phyloP scores from a whole-genome alignment of 2,329 filamentous ascomycete species.

The Apiospora malaysiana region DNA sequence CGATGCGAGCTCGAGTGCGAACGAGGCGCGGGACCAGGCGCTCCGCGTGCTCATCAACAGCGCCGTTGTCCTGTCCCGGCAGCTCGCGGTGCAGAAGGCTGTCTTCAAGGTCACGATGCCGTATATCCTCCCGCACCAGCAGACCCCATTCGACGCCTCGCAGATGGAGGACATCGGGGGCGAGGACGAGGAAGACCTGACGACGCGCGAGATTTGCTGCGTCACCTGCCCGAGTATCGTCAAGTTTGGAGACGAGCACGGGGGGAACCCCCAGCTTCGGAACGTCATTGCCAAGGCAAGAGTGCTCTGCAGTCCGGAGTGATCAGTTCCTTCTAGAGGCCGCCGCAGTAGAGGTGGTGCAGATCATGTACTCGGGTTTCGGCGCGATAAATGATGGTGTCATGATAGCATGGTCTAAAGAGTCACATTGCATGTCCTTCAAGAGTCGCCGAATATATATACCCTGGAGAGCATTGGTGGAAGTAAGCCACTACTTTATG shows the following conservation, averaged over 20 bases:
- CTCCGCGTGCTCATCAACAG: slow-evolving; percentile 58
- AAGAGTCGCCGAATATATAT: neutral
- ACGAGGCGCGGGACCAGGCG: slow-evolving; percentile 55
- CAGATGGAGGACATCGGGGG: slow-evolving; percentile 72
- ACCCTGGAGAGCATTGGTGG: neutral
- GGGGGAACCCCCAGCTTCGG: slow-evolving; percentile 62
- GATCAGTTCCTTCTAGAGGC: slow-evolving; percentile 29
- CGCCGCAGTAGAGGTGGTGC: neutral
- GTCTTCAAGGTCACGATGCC: slow-evolving; percentile 63
- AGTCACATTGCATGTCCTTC: neutral
- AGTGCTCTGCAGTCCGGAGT: slow-evolving; percentile 63
- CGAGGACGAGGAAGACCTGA: slow-evolving; percentile 62
- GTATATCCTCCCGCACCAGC: slow-evolving; percentile 56
- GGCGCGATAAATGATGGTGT: neutral
- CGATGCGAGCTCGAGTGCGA: slow-evolving; percentile 38
- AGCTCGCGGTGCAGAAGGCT: slow-evolving; percentile 64
- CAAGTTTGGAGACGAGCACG: slow-evolving; percentile 70
- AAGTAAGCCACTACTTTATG: neutral
- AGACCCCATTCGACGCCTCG: slow-evolving; percentile 59
- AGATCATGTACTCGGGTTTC: neutral
- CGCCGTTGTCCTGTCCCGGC: slow-evolving; percentile 61
- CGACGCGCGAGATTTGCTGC: slow-evolving; percentile 61
- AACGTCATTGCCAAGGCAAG: slow-evolving; percentile 72
- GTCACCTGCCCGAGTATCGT: slow-evolving; percentile 69
- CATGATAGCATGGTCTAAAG: neutral